Percentiles rank a stretch among this genome's conserved stretches.
phyloP scores from a whole-genome alignment of 306 rosid species.

The Cicer judaicum region DNA sequence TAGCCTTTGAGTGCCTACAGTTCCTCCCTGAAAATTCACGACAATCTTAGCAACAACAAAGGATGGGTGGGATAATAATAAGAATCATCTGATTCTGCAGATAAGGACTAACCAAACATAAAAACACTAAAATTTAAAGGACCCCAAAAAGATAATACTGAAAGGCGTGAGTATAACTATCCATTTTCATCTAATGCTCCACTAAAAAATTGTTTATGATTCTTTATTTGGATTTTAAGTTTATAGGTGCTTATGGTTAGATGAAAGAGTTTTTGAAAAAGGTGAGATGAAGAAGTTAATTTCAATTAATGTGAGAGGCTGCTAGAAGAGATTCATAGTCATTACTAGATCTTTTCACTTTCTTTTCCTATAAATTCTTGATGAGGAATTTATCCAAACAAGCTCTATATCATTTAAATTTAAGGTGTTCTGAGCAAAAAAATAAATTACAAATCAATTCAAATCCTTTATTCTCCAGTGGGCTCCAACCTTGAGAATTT shows the following conservation, averaged over 20 bases:
- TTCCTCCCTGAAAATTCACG: conserved; percentile 71
- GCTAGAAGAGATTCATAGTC: background rate
- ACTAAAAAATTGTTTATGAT: background rate
- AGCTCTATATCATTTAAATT: background rate
- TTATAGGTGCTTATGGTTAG: background rate
- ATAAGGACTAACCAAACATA: conserved; percentile 16
- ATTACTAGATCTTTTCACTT: background rate
- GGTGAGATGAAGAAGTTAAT: conserved; percentile 1
- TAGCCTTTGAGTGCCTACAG: conserved; percentile 62
- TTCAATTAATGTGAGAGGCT: background rate
- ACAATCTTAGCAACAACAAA: conserved; percentile 34
- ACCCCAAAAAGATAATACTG: background rate
- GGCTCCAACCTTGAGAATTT: background rate
- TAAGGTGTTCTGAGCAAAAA: conserved; percentile 13
- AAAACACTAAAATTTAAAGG: conserved; percentile 7
- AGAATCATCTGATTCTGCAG: conserved; percentile 18
- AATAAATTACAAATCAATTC: conserved; percentile 10
- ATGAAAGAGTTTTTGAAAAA: background rate
- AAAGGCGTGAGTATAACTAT: background rate
- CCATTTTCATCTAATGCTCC: conserved; percentile 32
- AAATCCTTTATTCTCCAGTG: conserved; percentile 4
- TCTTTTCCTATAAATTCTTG: background rate
- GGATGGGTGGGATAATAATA: conserved; percentile 9
- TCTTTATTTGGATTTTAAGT: background rate
- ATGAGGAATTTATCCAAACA: background rate